Percentiles rank a stretch among this genome's conserved stretches.
phyloP scores from a whole-genome alignment of 106 monocot genomes.

The Apostasia ramifera region DNA sequence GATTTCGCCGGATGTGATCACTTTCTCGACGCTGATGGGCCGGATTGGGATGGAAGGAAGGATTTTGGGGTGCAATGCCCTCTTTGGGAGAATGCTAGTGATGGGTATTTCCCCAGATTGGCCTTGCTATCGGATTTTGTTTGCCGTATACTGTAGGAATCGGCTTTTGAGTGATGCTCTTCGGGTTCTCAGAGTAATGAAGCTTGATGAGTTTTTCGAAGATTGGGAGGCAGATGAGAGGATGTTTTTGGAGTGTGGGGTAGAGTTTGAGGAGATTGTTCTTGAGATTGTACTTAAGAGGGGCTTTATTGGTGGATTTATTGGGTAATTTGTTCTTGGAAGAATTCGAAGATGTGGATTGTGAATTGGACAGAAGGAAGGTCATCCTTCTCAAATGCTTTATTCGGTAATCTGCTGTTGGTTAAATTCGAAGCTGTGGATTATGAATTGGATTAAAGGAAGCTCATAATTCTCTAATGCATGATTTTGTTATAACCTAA shows the following conservation, averaged over 20 bases:
- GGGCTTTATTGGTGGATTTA: conserved; percentile 3
- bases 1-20: conserved; percentile 16
- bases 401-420: too few relatives aligned
- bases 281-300: conserved; percentile 4
- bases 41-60: conserved; percentile 14
- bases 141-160: conserved; percentile 13
- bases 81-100: conserved; percentile 12
- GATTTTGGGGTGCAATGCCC: conserved; percentile 6
- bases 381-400: too few relatives aligned
- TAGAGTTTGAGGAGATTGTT: neutral
- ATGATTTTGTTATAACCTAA: too few relatives aligned
- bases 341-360: too few relatives aligned
- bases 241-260: neutral
- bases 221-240: neutral
- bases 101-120: conserved; percentile 10
- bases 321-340: too few relatives aligned
- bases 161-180: conserved; percentile 4
- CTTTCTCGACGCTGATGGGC: conserved; percentile 13
- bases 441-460: too few relatives aligned
- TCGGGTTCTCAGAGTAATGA: conserved; percentile 3
- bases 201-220: neutral
- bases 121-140: conserved; percentile 8
- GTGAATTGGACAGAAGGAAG: too few relatives aligned
- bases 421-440: too few relatives aligned
- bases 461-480: too few relatives aligned